Percentiles rank a stretch among this genome's conserved stretches.
These are phyloP conservation scores for Furcasterigmium furcatum DNA, from an alignment of 2,329 filamentous ascomycete genomes.

Conservation along the genomic window DNA sequence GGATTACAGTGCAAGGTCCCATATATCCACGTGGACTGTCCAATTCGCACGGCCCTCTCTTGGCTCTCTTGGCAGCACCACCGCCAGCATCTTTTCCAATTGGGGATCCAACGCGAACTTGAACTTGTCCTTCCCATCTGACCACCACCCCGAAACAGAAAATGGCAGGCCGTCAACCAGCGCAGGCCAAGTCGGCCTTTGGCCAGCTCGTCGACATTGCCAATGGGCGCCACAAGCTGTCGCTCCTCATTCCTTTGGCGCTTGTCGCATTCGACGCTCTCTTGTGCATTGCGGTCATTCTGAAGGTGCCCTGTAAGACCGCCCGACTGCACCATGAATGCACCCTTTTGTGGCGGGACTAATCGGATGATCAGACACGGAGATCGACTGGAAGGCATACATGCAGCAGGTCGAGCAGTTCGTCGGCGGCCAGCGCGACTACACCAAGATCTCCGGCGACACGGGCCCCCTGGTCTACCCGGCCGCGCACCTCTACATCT, in stretches of 20 bases:
- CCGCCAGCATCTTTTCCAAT: too few relatives aligned
- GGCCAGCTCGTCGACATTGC: constrained; percentile 35
- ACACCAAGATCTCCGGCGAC: constrained; percentile 77
- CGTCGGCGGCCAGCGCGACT: constrained; percentile 82
- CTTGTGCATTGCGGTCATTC: constrained; percentile 72
- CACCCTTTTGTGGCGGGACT: too few relatives aligned
- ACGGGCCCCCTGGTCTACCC: constrained; percentile 96
- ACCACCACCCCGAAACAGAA: not conserved
- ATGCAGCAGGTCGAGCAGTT: constrained; percentile 89
- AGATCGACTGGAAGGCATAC: constrained; percentile 97
- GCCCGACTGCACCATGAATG: not conserved
- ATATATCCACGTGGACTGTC: too few relatives aligned
- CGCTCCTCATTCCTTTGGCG: constrained; percentile 50
- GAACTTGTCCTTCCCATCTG: too few relatives aligned
- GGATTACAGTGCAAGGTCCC: too few relatives aligned
- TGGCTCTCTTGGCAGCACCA: too few relatives aligned
- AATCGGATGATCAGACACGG: constrained; percentile 62
- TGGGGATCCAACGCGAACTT: too few relatives aligned
- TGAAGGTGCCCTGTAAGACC: constrained; percentile 75
- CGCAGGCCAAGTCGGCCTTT: constrained; percentile 3
- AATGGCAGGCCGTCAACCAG: constrained; percentile 10
- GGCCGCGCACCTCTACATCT: constrained; percentile 89
- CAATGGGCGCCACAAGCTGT: constrained; percentile 46
- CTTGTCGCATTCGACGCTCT: constrained; percentile 68
- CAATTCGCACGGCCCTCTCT: too few relatives aligned